These are phyloP conservation scores for Sporothrix mexicana DNA, from an alignment of 2,329 filamentous ascomycete genomes.

Conservation along the genomic window DNA sequence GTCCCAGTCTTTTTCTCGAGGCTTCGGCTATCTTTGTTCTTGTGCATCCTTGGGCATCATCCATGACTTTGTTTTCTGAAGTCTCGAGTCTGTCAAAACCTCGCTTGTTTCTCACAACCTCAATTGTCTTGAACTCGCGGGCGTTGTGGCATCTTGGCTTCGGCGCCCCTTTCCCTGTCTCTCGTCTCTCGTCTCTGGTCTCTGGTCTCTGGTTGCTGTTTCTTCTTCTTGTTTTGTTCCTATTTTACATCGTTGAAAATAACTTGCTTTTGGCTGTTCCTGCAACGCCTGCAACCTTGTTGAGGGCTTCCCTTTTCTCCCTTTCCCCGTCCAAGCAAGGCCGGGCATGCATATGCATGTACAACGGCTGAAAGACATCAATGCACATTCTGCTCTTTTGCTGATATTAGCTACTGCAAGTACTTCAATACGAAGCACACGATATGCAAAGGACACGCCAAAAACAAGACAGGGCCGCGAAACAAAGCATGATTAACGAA, in stretches of 20 bases:
- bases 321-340: not conserved
- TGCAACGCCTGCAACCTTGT: not conserved
- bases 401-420: too few relatives aligned
- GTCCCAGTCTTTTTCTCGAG: not conserved
- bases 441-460: too few relatives aligned
- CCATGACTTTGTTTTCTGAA: not conserved
- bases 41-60: not conserved
- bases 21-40: conserved; percentile 12
- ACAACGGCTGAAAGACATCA: not conserved
- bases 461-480: conserved; percentile 11
- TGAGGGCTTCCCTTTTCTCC: not conserved
- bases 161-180: not conserved
- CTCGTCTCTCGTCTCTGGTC: too few relatives aligned
- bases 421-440: too few relatives aligned
- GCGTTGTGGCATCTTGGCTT: not conserved
- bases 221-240: not conserved
- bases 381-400: too few relatives aligned
- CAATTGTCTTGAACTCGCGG: not conserved
- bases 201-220: not conserved
- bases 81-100: not conserved
- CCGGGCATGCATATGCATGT: conserved; percentile 13
- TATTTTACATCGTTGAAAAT: not conserved
- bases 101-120: not conserved
- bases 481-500: not conserved
- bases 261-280: not conserved